Evolutionary conservation across 1,284 basidiomycete genomes (phyloP), one percentile per base, ranked within the genome.

Genomic region (Irpex sp.): DNA sequence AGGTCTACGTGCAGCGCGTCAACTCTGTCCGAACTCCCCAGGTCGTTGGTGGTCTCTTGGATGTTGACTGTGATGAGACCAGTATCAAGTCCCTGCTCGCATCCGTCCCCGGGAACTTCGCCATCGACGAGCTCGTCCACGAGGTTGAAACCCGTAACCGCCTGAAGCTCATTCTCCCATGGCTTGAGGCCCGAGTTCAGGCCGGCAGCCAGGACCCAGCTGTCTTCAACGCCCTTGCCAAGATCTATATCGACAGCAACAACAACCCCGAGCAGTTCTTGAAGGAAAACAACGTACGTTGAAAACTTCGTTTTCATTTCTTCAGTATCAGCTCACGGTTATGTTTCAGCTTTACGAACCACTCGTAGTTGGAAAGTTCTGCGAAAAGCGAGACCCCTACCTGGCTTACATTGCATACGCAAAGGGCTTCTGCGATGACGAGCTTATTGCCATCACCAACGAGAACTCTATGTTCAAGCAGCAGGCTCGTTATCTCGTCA

Each of bases 401-500:
- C 84, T 99, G 65, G 97, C 97, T 33, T 99, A 97, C 81, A 99
- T 99, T 71, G 97, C 97, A 1, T 99, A 99, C 75, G 97, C 97
- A 60, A 99, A 99, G 78, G 97, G 97, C 68, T 93, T 98, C 80
- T 99, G 97, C 74, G 97, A 99, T 70, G 95, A 99, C 9, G 97
- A 99, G 78, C 86, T 99, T 68, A 95, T 99, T 74, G 77, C 87
- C 37, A 97, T 99, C 77, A 99, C 97, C 61, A 99, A 99, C 75
- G 97, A 98, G 70, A 99, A 99, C 81, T 92, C 95, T 37, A 99
- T 99, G 97, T 99, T 97, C 87, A 99, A 99, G 81, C 97, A 99
- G 74, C 97, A 99, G 78, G 94, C 97, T 60, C 89, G 97, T 47
- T 99, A 99, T 79, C 88, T 99, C 66, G 94, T 98, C 74, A 98